Percentiles rank a stretch among this genome's conserved stretches.
Evolutionary conservation across 164 flowering plant species (phyloP).

Genomic region (Hamamelis virginiana): DNA sequence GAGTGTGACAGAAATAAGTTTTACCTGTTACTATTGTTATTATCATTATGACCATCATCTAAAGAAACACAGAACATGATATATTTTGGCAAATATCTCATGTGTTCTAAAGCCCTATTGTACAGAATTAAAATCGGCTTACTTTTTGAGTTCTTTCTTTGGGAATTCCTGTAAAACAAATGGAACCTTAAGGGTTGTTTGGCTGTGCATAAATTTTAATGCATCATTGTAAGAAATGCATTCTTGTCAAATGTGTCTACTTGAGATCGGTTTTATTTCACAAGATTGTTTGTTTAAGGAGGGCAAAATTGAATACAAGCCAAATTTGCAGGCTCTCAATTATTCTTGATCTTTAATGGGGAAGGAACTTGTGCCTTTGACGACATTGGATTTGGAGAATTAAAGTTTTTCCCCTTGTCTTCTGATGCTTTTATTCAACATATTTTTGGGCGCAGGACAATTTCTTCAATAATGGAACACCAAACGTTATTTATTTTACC

Average conservation of each 20-base stretch:
- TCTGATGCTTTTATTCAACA: no score
- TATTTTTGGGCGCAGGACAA: neutral
- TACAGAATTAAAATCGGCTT: no score
- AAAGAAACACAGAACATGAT: no score
- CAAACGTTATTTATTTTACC: no score
- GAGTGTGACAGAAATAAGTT: no score
- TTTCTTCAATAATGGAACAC: neutral
- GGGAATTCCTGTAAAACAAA: neutral
- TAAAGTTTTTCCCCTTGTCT: no score
- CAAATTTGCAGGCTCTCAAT: neutral
- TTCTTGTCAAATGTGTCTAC: neutral
- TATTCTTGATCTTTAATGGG: neutral
- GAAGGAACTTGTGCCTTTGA: neutral
- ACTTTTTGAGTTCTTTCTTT: neutral
- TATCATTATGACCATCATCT: no score
- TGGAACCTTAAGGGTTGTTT: neutral
- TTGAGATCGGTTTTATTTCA: neutral
- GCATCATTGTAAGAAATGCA: neutral
- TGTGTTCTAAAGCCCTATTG: no score
- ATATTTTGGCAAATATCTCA: no score
- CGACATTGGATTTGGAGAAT: neutral
- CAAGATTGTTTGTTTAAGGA: neutral
- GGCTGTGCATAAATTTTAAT: neutral
- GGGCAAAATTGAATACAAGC: neutral
- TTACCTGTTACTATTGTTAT: no score